phyloP scores from a whole-genome alignment of 169 alveolate genomes.

The Cryptosporidium sp. region DNA sequence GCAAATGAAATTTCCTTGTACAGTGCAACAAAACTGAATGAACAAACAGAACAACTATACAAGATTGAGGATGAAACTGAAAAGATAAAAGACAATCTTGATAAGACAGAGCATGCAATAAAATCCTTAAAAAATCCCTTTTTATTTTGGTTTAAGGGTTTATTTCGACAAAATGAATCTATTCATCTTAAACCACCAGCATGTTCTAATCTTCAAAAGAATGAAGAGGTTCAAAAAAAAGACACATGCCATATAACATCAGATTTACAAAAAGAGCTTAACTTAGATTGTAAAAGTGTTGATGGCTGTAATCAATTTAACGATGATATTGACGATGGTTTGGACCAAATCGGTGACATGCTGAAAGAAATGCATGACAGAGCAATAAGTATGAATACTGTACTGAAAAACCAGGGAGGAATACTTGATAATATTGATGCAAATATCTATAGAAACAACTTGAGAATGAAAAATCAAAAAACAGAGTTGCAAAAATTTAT shows the following conservation, averaged over 20 bases:
- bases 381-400: constrained; percentile 45
- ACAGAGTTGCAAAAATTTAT: constrained; percentile 35
- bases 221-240: not conserved
- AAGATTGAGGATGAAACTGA: constrained; percentile 58
- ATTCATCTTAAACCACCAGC: not conserved
- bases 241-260: not conserved
- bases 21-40: constrained; percentile 70
- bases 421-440: constrained; percentile 21
- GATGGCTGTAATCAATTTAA: not conserved
- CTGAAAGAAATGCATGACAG: constrained; percentile 64
- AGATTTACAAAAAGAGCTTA: not conserved
- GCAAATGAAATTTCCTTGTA: constrained; percentile 64
- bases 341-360: constrained; percentile 38
- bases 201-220: not conserved
- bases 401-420: constrained; percentile 37
- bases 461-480: constrained; percentile 60
- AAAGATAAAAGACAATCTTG: constrained; percentile 48
- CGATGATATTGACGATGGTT: constrained; percentile 22
- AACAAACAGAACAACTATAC: constrained; percentile 55
- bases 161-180: constrained; percentile 28
- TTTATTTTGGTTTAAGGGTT: constrained; percentile 64
- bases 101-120: constrained; percentile 53
- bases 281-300: not conserved
- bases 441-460: constrained; percentile 21
- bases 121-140: constrained; percentile 46